These are phyloP conservation scores for Alternaria triticina DNA, from an alignment of 2,329 filamentous ascomycete species.

Conservation along the genomic window DNA sequence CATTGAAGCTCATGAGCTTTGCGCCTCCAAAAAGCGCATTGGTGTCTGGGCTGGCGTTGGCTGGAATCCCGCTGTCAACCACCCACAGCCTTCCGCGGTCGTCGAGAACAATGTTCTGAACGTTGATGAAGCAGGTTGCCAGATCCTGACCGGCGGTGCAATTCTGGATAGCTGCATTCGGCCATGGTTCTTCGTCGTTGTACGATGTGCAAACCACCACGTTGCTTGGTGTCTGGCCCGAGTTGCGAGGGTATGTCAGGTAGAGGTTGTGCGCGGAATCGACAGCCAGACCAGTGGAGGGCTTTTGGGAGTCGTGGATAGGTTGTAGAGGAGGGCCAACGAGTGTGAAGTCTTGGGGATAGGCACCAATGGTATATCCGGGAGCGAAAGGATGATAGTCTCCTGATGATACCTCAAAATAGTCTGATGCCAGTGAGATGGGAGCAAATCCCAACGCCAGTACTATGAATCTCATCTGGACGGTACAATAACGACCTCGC, in stretches of 20 bases:
- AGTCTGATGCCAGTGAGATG: conserved; percentile 1
- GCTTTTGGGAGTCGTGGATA: conserved; percentile 47
- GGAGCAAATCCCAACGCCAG: background rate
- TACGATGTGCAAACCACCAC: conserved; percentile 50
- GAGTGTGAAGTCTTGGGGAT: conserved; percentile 46
- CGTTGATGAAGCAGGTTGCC: conserved; percentile 54
- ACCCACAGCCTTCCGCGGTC: conserved; percentile 49
- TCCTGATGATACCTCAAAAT: conserved; percentile 16
- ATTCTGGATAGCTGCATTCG: conserved; percentile 50
- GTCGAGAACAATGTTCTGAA: conserved; percentile 55
- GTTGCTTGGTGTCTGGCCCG: conserved; percentile 46
- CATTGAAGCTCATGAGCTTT: conserved; percentile 54
- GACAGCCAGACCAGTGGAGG: conserved; percentile 51
- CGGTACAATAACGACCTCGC: background rate
- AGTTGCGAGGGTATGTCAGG: conserved; percentile 53
- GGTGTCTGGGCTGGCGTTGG: conserved; percentile 29
- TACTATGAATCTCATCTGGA: background rate
- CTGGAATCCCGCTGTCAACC: conserved; percentile 51
- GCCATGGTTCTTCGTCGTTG: conserved; percentile 50
- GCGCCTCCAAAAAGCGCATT: conserved; percentile 43
- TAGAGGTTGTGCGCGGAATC: conserved; percentile 49
- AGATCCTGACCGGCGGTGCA: conserved; percentile 48
- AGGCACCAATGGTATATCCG: conserved; percentile 22
- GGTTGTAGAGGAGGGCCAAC: conserved; percentile 46
- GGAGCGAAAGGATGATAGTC: conserved; percentile 18